Conservation (phyloP, 2,329 filamentous ascomycete genomes). For the Claviceps cyperi region DNA sequence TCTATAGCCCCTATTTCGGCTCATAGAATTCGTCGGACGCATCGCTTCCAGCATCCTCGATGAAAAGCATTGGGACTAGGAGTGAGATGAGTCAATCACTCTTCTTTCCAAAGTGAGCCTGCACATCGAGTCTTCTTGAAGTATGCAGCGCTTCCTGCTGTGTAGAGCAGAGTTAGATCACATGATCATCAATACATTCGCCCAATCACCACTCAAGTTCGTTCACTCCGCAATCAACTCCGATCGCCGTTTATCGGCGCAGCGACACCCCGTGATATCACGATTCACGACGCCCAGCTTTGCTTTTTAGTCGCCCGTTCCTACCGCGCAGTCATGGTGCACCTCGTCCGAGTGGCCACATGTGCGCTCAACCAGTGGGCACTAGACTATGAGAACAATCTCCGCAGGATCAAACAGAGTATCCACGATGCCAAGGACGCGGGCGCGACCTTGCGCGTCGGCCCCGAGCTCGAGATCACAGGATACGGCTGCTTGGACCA, state of each 20-base stretch:
- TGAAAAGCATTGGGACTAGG: no score
- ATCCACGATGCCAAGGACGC: conserved; percentile 44
- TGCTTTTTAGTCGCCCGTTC: conserved; percentile 29
- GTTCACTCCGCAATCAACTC: no score
- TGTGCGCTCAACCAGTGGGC: conserved; percentile 26
- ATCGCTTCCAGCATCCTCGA: no score
- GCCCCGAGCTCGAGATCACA: conserved; percentile 34
- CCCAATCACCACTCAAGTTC: no score
- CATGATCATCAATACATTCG: no score
- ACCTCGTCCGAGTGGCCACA: conserved; percentile 16
- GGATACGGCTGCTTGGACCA: conserved; percentile 19
- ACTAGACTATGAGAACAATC: conserved; percentile 38
- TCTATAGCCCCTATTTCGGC: no score
- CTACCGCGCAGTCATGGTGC: conserved; percentile 30
- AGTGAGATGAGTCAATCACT: no score
- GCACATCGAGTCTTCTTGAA: no score
- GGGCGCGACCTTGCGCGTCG: conserved; percentile 47
- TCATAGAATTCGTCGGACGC: no score
- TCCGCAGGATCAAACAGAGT: conserved; percentile 46
- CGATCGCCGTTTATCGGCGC: neutral
- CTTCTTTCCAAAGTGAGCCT: no score
- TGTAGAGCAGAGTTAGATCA: no score
- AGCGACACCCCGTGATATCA: neutral
- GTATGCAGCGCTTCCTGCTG: no score
- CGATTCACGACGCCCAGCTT: conserved; percentile 18